Evolutionary conservation across 2,329 filamentous ascomycete species (phyloP).

Genomic region (Botryotinia calthae): DNA sequence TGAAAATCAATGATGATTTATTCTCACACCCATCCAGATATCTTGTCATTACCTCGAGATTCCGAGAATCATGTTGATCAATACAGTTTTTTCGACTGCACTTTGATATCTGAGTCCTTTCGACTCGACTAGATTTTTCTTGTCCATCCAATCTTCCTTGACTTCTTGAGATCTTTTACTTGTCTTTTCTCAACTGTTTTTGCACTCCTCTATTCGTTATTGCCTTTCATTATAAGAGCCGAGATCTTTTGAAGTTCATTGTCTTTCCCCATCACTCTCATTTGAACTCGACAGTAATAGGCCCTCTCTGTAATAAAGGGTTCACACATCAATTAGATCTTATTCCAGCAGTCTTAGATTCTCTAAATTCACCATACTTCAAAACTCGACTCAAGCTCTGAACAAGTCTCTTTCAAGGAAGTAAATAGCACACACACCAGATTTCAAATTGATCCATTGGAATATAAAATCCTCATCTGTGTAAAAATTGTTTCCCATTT

Average conservation of each 20-base stretch:
- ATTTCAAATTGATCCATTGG: not conserved
- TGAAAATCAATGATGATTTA: not conserved
- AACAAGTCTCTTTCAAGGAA: not conserved
- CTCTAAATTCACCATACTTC: not conserved
- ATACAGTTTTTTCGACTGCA: not conserved
- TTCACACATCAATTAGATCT: accelerated
- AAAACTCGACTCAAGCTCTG: accelerated
- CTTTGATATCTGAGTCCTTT: not conserved
- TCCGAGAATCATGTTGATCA: not conserved
- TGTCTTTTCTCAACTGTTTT: not conserved
- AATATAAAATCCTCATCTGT: not conserved
- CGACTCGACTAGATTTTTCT: not conserved
- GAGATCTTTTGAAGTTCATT: no score
- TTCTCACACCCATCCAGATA: not conserved
- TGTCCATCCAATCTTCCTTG: not conserved
- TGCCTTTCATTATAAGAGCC: no score
- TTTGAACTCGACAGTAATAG: not conserved
- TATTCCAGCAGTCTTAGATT: not conserved
- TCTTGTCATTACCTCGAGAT: accelerated
- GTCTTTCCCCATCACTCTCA: not conserved
- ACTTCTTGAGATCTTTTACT: not conserved
- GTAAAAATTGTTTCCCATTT: not conserved
- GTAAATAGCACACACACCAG: accelerated
- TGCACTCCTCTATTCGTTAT: no score
- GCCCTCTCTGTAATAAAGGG: accelerated